Percentiles rank a stretch among this genome's conserved stretches.
phyloP scores from a whole-genome alignment of 2,329 filamentous ascomycete species.

The Ascochyta viciae-villosae region DNA sequence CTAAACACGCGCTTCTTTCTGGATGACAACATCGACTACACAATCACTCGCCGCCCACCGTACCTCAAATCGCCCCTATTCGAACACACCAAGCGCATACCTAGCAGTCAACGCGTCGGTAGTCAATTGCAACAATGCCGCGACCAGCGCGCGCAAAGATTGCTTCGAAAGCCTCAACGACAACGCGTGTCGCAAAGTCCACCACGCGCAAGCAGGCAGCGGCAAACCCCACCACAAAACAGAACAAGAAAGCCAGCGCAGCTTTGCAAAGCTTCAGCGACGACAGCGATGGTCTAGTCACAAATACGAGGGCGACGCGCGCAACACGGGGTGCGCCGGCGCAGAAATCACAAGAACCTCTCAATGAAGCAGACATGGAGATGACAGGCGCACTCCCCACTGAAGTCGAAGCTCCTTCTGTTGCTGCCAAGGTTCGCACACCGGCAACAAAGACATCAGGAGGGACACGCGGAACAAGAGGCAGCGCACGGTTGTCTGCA shows the following conservation, averaged over 20 bases:
- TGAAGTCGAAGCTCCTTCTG: conserved; percentile 6
- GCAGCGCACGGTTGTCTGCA: conserved; percentile 27
- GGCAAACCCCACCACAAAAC: conserved; percentile 28
- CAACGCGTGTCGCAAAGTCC: conserved; percentile 40
- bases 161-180: conserved; percentile 33
- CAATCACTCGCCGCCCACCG: conserved; percentile 9
- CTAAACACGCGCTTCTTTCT: conserved; percentile 19
- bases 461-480: conserved; percentile 24
- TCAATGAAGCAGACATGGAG: conserved; percentile 34
- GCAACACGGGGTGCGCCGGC: conserved; percentile 27
- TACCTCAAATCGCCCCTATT: conserved; percentile 11
- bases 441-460: conserved; percentile 31
- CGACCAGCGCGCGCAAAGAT: conserved; percentile 48
- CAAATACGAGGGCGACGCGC: conserved; percentile 32
- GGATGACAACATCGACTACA: conserved; percentile 17
- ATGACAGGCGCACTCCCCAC: conserved; percentile 49
- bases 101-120: not conserved
- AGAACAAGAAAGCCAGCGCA: conserved; percentile 22
- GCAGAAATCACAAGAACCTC: conserved; percentile 26
- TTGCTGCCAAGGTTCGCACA: conserved; percentile 25
- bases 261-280: conserved; percentile 39
- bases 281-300: conserved; percentile 48
- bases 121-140: conserved; percentile 37
- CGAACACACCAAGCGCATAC: conserved; percentile 8
- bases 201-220: conserved; percentile 28